Evolutionary conservation across 1,284 basidiomycete species (phyloP), one percentile per base, ranked within the genome.

Genomic region (Leccinum subfulvum): DNA sequence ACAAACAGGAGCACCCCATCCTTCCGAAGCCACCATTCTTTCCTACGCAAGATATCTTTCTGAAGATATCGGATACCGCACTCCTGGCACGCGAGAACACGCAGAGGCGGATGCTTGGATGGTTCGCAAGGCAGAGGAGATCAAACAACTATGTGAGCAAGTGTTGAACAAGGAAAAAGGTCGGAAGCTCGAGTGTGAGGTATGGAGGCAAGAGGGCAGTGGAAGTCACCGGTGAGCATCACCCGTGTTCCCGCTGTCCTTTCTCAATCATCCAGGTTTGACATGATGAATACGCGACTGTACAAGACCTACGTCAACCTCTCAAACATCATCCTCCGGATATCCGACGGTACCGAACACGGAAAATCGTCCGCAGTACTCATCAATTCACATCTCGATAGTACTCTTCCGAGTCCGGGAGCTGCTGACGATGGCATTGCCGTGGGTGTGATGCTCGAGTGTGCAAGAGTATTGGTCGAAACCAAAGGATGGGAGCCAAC

Each of bases 291-390:
- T 66, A 84, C 89, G 70, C 84, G 91, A 47, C 82, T 98, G 4
- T 95, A 97, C 79, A 98, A 98, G 77, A 91, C 90, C 37, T 99
- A 98, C 69, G 86, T 90, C 21, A 84, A 91, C 68, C 84, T 99
- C 59, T 86, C 88, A 37, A 99, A 99, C 75, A 87, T 98, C 70
- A 81, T 99, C 61, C 82, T 98, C 5, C 91, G 94, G 56, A 81
- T 99, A 51, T 95, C 94, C 6, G 87, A 95, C 69, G 92, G 91
- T 7, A 90, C 92, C 4, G 77, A 81, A 3, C 81, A 82, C 54
- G 84, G 87, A 9, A 94, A 93, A 71, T 85, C 87, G 57, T 88
- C 96, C 65, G 90, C 95, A 0, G 84, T 98, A 1, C 83, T 99
- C 39, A 84, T 97, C 56, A 98, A 98, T 67, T 80, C 95, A 0